Evolutionary conservation across 2,329 filamentous ascomycete species (phyloP).

Genomic region (Chaetomiaceae sp.): DNA sequence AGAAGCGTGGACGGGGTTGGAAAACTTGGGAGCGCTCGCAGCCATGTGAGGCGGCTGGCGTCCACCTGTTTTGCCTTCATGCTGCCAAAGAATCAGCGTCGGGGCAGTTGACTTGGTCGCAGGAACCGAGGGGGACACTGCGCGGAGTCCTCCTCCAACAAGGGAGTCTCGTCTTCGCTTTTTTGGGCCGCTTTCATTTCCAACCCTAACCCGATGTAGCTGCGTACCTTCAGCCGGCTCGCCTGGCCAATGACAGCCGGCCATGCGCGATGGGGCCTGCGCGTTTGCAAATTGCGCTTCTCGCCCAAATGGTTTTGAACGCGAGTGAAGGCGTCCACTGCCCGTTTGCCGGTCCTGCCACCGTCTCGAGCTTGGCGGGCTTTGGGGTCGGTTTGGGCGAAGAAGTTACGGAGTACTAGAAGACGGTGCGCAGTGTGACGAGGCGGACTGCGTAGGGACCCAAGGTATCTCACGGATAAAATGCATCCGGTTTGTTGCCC

Average conservation of each 20-base stretch:
- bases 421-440: too few species aligned
- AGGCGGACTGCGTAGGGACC: too few species aligned
- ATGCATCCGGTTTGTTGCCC: too few species aligned
- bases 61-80: constrained; percentile 29
- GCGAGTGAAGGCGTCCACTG: constrained; percentile 5
- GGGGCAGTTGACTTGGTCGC: constrained; percentile 26
- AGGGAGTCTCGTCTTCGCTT: constrained; percentile 25
- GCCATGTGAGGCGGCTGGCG: constrained; percentile 25
- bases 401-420: too few species aligned
- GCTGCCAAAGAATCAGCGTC: constrained; percentile 26
- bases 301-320: constrained; percentile 11
- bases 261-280: constrained; percentile 11
- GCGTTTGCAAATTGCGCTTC: constrained; percentile 15
- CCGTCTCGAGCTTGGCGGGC: constrained; percentile 3
- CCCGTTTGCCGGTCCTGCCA: constrained; percentile 5
- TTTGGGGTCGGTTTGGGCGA: too few species aligned
- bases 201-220: constrained; percentile 24
- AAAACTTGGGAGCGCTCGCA: constrained; percentile 26
- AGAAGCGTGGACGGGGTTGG: constrained; percentile 21
- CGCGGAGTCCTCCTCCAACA: constrained; percentile 27
- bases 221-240: constrained; percentile 16
- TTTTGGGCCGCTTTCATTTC: constrained; percentile 6
- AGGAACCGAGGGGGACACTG: constrained; percentile 25
- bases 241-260: constrained; percentile 8
- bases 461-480: too few species aligned